phyloP scores from a whole-genome alignment of 169 alveolate species.

The Plasmodium malariae region DNA sequence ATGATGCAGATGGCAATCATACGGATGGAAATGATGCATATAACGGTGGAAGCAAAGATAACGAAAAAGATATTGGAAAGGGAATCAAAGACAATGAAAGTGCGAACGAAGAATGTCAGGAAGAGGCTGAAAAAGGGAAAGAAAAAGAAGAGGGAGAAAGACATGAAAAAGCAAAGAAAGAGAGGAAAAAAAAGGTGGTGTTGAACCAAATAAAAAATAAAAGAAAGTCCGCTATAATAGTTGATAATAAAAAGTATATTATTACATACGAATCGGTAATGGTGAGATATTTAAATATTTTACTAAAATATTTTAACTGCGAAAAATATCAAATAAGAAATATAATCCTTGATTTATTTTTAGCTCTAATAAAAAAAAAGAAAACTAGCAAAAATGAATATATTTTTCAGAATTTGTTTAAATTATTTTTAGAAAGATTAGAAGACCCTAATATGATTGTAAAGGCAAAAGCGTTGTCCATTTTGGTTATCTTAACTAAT shows the following conservation, averaged over 20 bases:
- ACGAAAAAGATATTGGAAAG: background rate
- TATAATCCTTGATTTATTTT: slow-evolving; percentile 39
- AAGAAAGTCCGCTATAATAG: slow-evolving; percentile 11
- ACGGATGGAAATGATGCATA: background rate
- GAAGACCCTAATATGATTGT: slow-evolving; percentile 62
- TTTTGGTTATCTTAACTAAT: slow-evolving; percentile 31
- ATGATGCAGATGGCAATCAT: background rate
- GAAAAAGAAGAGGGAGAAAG: background rate
- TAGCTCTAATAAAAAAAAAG: slow-evolving; percentile 53
- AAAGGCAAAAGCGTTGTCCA: slow-evolving; percentile 64
- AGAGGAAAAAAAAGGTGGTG: background rate
- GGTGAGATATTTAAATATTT: slow-evolving; percentile 50
- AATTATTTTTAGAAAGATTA: slow-evolving; percentile 57
- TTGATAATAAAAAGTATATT: slow-evolving; percentile 38
- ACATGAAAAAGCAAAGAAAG: background rate
- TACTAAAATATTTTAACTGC: slow-evolving; percentile 55
- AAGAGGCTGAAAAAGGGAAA: background rate
- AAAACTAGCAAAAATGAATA: slow-evolving; percentile 60
- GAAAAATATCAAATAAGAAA: slow-evolving; percentile 58
- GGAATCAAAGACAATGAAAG: background rate
- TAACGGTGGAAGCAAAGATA: background rate
- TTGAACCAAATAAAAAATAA: slow-evolving; percentile 9
- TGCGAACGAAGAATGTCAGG: background rate
- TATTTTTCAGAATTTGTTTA: slow-evolving; percentile 42
- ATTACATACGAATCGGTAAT: slow-evolving; percentile 49